Base-by-base conservation (phyloP, 495 filamentous ascomycete genomes). In the Xylaria sp. region DNA sequence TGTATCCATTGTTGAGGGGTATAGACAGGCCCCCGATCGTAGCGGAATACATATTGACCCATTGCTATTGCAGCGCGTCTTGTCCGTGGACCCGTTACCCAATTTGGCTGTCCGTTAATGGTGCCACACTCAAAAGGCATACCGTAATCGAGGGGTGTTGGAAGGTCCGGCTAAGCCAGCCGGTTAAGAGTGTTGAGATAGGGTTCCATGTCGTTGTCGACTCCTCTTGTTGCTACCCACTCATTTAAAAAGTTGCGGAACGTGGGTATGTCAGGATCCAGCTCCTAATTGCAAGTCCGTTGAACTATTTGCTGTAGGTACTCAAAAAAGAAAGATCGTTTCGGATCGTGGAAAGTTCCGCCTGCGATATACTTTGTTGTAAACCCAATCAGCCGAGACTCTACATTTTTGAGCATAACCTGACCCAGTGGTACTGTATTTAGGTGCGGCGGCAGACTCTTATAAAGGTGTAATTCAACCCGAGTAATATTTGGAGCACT, bases 261-360 rank as follows among this genome's bases (percentile, higher is more conserved):
- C 26, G 5, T 12, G 3, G 57, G n/a, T 2, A 61, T 33, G 4
- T 37, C 24, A 21, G 24, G 2, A 31, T 61, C 57, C 2, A 61
- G 33, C 4, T 61, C 26, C 3, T 7, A 6, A 1, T 9, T 8
- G 29, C 24, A 12, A 29, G 29, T 3, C 75, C 71, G 55, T 57
- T 72, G 37, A 12, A 74, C 81, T 53, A 84, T 75, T 71, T 84
- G 77, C 55, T 78, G 41, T n/a, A 83, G 66, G 78, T 76, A 84
- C 48, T 81, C 71, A 29, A 83, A 78, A 68, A 76, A 75, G 33
- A 84, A 80, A 0, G 15, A 41, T 41, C 72, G 76, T 5, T 72
- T 24, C 7, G 74, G 73, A 57, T 74, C 44, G 19, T 71, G 72
- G 19, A 83, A 69, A 24, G 64, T 80, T 44, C 74, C 78, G 41